Conservation (phyloP, 2,329 filamentous ascomycete species). For the Trichothecium sympodiale region DNA sequence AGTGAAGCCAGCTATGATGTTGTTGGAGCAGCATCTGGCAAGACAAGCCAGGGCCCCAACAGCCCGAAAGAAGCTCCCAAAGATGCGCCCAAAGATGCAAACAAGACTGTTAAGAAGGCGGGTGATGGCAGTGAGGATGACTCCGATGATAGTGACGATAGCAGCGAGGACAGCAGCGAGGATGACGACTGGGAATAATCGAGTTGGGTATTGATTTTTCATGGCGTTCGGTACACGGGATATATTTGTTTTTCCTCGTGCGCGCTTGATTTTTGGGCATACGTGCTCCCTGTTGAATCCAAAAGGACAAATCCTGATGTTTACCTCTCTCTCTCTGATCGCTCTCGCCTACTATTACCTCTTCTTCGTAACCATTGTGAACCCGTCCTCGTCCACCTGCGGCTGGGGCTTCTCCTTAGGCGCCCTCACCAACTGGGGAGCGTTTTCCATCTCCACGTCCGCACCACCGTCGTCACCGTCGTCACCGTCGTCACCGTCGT, state of each 20-base stretch:
- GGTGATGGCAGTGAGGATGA: constrained; percentile 50
- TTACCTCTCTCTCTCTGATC: background rate
- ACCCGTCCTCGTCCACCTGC: constrained; percentile 71
- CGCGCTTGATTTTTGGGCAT: constrained; percentile 1
- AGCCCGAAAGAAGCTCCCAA: constrained; percentile 41
- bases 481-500: constrained; percentile 50
- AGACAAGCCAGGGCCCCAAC: constrained; percentile 65
- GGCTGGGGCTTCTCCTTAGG: constrained; percentile 55
- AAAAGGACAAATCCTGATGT: background rate
- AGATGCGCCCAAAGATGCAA: constrained; percentile 14
- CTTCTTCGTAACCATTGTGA: constrained; percentile 66
- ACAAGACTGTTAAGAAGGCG: constrained; percentile 4
- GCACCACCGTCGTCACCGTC: constrained; percentile 39
- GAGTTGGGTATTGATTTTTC: background rate
- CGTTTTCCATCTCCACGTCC: constrained; percentile 60
- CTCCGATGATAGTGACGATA: constrained; percentile 67
- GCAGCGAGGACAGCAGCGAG: background rate
- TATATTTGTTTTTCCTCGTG: background rate
- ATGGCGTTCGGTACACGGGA: background rate
- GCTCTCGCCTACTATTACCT: constrained; percentile 27
- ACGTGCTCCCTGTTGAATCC: background rate
- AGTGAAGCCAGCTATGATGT: constrained; percentile 96
- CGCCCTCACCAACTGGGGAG: constrained; percentile 45
- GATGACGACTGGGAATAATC: background rate
- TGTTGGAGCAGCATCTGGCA: constrained; percentile 66